phyloP scores from a whole-genome alignment of 495 filamentous ascomycete species.

The Hypoxylon subgilvum region DNA sequence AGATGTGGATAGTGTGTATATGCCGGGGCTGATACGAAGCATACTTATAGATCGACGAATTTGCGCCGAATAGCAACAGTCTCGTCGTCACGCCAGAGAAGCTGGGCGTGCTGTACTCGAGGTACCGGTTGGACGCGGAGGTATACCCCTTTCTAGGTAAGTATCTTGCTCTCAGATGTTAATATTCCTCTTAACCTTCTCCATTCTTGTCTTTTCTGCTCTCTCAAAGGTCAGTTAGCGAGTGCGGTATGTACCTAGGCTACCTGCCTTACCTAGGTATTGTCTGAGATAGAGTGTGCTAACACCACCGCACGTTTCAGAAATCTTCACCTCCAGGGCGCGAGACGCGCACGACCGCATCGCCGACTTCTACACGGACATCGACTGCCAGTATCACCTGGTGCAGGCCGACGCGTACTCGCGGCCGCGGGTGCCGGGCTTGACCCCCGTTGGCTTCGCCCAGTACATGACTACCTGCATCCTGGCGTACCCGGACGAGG shows the following conservation, averaged over 20 bases:
- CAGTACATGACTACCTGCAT: constrained; percentile 78
- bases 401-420: constrained; percentile 67
- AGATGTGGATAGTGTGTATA: not conserved
- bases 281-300: too few relatives aligned
- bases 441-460: constrained; percentile 82
- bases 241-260: too few relatives aligned
- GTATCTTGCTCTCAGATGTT: too few relatives aligned
- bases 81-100: constrained; percentile 84
- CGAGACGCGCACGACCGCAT: constrained; percentile 48
- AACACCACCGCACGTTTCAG: constrained; percentile 29
- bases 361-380: constrained; percentile 72
- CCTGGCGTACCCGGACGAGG: constrained; percentile 76
- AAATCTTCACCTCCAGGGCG: constrained; percentile 55
- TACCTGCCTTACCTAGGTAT: too few relatives aligned
- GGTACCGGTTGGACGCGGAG: constrained; percentile 66
- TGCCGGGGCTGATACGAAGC: constrained; percentile 36
- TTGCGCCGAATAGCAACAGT: constrained; percentile 67
- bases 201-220: not conserved
- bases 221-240: too few relatives aligned
- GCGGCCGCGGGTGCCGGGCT: constrained; percentile 71
- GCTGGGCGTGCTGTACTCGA: constrained; percentile 77
- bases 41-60: constrained; percentile 72
- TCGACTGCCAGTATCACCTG: constrained; percentile 81
- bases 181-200: not conserved
- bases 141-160: constrained; percentile 48